Percentiles rank a stretch among this genome's conserved stretches.
These are phyloP conservation scores for Panicum hallii DNA, from an alignment of 202 grass and related monocot species.

Conservation along the genomic window DNA sequence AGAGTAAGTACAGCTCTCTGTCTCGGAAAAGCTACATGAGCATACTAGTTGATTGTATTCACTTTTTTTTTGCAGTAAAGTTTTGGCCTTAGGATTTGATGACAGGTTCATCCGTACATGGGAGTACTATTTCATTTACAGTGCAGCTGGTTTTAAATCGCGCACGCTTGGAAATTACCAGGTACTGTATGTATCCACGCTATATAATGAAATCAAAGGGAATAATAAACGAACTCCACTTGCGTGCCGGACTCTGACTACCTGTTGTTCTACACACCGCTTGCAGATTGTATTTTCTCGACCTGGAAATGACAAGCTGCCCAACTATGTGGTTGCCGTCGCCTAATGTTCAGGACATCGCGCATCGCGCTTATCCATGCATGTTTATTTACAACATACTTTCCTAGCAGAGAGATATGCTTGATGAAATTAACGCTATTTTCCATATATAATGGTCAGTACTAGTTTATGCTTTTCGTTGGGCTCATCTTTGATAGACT, in stretches of 20 bases:
- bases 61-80: slow-evolving; percentile 41
- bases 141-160: slow-evolving; percentile 78
- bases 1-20: slow-evolving; percentile 41
- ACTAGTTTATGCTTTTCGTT: too few relatives aligned
- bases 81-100: slow-evolving; percentile 70
- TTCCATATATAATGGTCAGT: too few relatives aligned
- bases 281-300: slow-evolving; percentile 36
- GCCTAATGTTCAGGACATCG: background rate
- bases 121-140: slow-evolving; percentile 90
- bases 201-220: too few relatives aligned
- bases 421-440: too few relatives aligned
- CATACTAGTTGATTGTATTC: background rate
- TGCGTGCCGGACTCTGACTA: background rate
- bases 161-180: slow-evolving; percentile 79
- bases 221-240: too few relatives aligned
- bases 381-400: background rate
- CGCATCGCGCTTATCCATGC: too few relatives aligned
- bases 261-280: background rate
- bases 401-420: background rate
- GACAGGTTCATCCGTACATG: slow-evolving; percentile 77
- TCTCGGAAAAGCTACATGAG: too few relatives aligned
- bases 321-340: background rate
- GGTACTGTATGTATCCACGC: slow-evolving; percentile 25
- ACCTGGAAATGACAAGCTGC: slow-evolving; percentile 12
- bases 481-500: too few relatives aligned